Evolutionary conservation across 1,284 basidiomycete genomes (phyloP).

Genomic region (Apiotrichum gamsii): DNA sequence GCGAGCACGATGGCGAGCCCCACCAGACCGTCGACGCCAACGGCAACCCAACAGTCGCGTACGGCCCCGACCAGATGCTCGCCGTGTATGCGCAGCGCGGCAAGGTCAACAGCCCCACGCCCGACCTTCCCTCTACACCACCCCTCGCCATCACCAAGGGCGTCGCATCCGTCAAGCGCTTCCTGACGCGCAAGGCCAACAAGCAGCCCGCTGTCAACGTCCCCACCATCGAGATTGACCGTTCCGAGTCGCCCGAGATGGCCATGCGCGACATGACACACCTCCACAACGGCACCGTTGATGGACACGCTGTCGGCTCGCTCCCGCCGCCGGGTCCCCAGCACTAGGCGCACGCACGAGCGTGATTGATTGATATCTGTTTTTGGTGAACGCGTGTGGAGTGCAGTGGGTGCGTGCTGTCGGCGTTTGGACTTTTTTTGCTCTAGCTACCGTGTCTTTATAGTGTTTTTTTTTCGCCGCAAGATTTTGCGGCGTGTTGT

Average conservation of each 20-base stretch:
- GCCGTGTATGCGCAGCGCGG: slow-evolving; percentile 46
- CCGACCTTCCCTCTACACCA: slow-evolving; percentile 4
- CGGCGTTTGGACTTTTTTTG: no score
- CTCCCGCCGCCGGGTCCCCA: slow-evolving; percentile 26
- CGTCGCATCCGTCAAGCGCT: slow-evolving; percentile 18
- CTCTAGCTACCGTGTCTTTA: no score
- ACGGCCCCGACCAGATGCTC: slow-evolving; percentile 46
- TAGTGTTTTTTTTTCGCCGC: no score
- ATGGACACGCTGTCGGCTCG: slow-evolving; percentile 26
- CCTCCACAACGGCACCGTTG: slow-evolving; percentile 35
- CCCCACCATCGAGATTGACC: not conserved
- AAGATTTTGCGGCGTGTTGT: no score
- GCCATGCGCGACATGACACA: slow-evolving; percentile 36
- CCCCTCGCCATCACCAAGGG: slow-evolving; percentile 7
- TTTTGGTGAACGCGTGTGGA: no score
- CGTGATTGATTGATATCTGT: no score
- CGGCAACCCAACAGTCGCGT: slow-evolving; percentile 24
- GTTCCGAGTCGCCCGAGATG: slow-evolving; percentile 14
- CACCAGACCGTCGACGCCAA: slow-evolving; percentile 5
- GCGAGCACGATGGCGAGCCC: slow-evolving; percentile 1
- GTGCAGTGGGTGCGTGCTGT: no score
- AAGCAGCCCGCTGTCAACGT: not conserved
- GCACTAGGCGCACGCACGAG: no score
- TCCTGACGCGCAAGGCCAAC: slow-evolving; percentile 24
- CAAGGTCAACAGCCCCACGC: slow-evolving; percentile 21